Base-by-base conservation (phyloP, 225 moss, liverwort and hornwort genomes). In the Antitrichia curtipendula region DNA sequence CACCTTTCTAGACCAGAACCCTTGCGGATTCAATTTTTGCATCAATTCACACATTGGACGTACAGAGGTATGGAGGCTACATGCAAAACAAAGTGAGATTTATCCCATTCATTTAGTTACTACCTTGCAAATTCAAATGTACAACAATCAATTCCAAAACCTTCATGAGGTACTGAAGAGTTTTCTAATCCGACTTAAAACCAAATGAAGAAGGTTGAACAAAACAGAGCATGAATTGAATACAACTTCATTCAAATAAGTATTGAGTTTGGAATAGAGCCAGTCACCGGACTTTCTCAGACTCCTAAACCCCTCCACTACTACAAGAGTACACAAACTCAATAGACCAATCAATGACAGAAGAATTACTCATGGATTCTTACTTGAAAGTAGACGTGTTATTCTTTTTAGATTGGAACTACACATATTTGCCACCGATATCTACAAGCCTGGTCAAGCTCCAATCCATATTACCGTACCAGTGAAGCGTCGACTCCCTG, bases 261-360 rank as follows among this genome's bases (percentile, higher is more conserved):
- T 24, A 15, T 0, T 14, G 36, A 5, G 1, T 76, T 76, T 53
- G 52, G 36, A 76, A 15, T 9, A 53, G 9, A 36, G 20, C 7
- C 11, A 32, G 1, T 1, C 20, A 75, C 8, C 2, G 0, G 5
- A 32, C 8, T 10, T 73, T 73, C 17, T 73, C 6, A 0, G 29
- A 10, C 47, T 73, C 11, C 47, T 10, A 17, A 45, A 71, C 8
- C 5, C 41, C 43, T 45, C 45, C 6, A 45, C 45, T 43, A 45
- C 45, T 49, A 7, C 31, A 43, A 75, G 13, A 50, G 21, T 12
- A 13, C 12, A 75, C 50, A 50, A 50, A 75, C 0, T 2, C 17
- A 74, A n/a, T 17, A 50, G 29, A 32, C 32, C 32, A 50, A 12
- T 50, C 2, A 5, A 32, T 75, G 50, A 50, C 5, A 34, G 5